A percentile compares a stretch with the other conserved stretches of the same genome.
phyloP scores from a whole-genome alignment of 495 filamentous ascomycete genomes.

The Aspergillus affinis region DNA sequence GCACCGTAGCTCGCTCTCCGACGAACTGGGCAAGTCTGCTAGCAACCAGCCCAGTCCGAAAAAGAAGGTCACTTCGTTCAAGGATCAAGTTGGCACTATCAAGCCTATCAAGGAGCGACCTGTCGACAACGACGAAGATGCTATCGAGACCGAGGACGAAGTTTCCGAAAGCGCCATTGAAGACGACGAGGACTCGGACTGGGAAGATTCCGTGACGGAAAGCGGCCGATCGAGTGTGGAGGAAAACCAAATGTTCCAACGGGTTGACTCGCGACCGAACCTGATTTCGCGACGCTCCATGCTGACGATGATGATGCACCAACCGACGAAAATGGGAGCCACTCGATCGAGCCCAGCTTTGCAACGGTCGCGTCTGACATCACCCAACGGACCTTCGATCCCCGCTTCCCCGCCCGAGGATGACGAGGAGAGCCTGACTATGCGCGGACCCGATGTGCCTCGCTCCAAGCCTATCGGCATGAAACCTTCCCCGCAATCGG shows the following conservation, averaged over 20 bases:
- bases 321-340: constrained; percentile 50
- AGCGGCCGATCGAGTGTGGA: constrained; percentile 79
- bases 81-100: constrained; percentile 69
- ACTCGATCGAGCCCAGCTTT: constrained; percentile 82
- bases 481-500: constrained; percentile 58
- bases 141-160: constrained; percentile 70
- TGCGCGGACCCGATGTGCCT: constrained; percentile 70
- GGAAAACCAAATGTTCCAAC: constrained; percentile 76
- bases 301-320: constrained; percentile 85
- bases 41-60: constrained; percentile 33
- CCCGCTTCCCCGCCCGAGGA: constrained; percentile 71
- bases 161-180: constrained; percentile 82
- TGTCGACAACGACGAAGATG: constrained; percentile 66
- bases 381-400: constrained; percentile 71
- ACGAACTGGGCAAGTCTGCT: constrained; percentile 47
- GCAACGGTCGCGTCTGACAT: constrained; percentile 71
- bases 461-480: constrained; percentile 85
- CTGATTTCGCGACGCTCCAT: constrained; percentile 84
- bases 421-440: constrained; percentile 65
- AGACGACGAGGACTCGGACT: constrained; percentile 83
- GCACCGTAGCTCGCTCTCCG: constrained; percentile 53
- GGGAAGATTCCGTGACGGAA: constrained; percentile 92
- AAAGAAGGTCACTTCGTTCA: constrained; percentile 85
- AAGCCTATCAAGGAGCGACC: constrained; percentile 58
- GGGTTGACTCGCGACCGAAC: constrained; percentile 85